phyloP scores from a whole-genome alignment of 2,329 filamentous ascomycete genomes.

The Bertia moriformis region DNA sequence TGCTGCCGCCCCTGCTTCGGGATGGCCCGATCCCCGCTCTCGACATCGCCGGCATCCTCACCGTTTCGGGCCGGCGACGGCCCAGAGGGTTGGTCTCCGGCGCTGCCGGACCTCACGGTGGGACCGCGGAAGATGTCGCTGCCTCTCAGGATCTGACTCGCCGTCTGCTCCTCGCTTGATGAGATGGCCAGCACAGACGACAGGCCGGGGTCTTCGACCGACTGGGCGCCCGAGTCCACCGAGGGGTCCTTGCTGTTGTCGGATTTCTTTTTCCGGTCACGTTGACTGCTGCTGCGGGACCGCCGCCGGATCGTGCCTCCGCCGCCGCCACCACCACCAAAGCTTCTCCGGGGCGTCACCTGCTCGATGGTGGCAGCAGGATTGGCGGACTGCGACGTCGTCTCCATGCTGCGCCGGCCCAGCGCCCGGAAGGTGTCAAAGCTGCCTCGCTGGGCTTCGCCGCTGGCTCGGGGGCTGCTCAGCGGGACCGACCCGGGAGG shows the following conservation, averaged over 20 bases:
- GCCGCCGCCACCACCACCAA: no score
- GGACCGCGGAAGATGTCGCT: conserved; percentile 81
- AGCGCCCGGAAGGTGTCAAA: conserved; percentile 36
- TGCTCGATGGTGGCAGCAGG: no score
- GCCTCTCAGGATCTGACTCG: conserved; percentile 75
- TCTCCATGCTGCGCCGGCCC: conserved; percentile 34
- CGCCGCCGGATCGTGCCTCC: no score
- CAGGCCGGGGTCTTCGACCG: conserved; percentile 53
- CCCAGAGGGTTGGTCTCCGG: conserved; percentile 15
- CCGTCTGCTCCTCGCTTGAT: conserved; percentile 65
- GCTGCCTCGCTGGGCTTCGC: conserved; percentile 34
- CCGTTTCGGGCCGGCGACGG: conserved; percentile 1
- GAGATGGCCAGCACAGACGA: conserved; percentile 58
- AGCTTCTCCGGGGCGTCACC: conserved; percentile 47
- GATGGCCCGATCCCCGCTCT: not conserved
- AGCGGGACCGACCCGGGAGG: conserved; percentile 27
- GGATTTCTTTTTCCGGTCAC: conserved; percentile 23
- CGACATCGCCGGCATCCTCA: not conserved
- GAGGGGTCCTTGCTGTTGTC: conserved; percentile 48
- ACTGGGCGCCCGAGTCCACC: conserved; percentile 59
- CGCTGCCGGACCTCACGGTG: conserved; percentile 42
- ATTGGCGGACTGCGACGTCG: conserved; percentile 19
- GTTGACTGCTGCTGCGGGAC: conserved; percentile 27
- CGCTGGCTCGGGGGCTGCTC: conserved; percentile 42
- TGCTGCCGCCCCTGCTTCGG: conserved; percentile 15